These are phyloP conservation scores for Dryas octopetala DNA, from an alignment of 306 rosid genomes.

Conservation along the genomic window DNA sequence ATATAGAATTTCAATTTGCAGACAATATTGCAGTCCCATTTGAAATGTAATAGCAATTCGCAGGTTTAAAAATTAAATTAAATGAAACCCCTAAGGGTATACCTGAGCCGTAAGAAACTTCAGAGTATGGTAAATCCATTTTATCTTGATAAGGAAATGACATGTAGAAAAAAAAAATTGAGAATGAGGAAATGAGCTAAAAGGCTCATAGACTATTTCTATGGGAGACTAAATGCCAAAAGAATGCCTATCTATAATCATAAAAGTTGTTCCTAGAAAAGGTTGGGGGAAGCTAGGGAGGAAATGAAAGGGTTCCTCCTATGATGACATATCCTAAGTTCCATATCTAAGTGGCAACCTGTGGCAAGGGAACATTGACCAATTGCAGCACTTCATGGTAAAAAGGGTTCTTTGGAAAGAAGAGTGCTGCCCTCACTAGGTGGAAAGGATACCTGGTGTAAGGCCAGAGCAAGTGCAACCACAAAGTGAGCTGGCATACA, in stretches of 20 bases:
- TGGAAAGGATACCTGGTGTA: slow-evolving; percentile 31
- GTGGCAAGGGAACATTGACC: slow-evolving; percentile 8
- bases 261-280: not conserved
- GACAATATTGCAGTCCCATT: not conserved
- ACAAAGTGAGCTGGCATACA: slow-evolving; percentile 37
- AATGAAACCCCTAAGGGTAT: not conserved
- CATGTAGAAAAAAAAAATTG: not conserved
- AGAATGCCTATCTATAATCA: not conserved
- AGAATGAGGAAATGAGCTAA: not conserved
- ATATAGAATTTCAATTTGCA: not conserved
- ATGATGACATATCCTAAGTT: not conserved
- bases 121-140: not conserved
- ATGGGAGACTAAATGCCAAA: not conserved
- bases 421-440: slow-evolving; percentile 28
- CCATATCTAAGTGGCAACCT: slow-evolving; percentile 16
- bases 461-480: slow-evolving; percentile 38
- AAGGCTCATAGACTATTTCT: not conserved
- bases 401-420: slow-evolving; percentile 27
- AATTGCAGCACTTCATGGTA: slow-evolving; percentile 6
- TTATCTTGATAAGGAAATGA: not conserved
- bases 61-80: not conserved
- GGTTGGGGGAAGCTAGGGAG: not conserved
- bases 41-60: not conserved
- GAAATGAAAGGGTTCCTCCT: not conserved
- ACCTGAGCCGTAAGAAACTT: not conserved